Evolutionary conservation across 2,329 filamentous ascomycete genomes (phyloP), one percentile per base, ranked within the genome.

Genomic region (Dryadomyces quercus-mongolicae): DNA sequence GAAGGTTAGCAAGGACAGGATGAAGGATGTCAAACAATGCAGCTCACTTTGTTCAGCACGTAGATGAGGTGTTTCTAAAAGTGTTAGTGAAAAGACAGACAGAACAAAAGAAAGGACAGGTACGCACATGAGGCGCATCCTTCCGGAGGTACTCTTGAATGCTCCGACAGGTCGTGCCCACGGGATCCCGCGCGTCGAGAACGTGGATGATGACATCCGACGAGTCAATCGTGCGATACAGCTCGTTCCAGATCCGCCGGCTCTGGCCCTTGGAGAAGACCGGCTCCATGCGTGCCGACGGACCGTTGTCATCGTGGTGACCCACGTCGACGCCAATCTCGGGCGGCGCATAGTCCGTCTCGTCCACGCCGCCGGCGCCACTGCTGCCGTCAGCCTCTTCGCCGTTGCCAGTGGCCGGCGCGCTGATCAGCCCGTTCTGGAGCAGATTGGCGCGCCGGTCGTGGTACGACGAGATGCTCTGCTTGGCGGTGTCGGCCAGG

Each of bases 161-260:
- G 62, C 87, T 88, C 34, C 84, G 80, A 73, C 93, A 98, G 54
- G 93, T 80, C 16, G 93, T 97, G 38, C 93, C 93, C 12, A 92
- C 72, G 3, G 90, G 91, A 68, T 95, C 90, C 70, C 90, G 79
- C 44, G 91, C 90, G 68, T 96, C 92, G 1, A 95, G 73, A 15
- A 95, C 87, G 64, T 96, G 93, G n/a, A 98, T 85, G 48, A 98
- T 82, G 40, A 98, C 92, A 69, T 98, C 93, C 10, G 87, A 93
- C 3, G 89, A 94, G 70, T 96, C 92, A 58, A 96, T 93, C 63
- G 76, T 93, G 59, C 86, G 58, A 55, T 61, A 61, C 8, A 97
- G 73, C 67, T 98, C 92, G 71, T 97, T 97, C 91, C 89, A 95
- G 62, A 95, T 95, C 60, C 93, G 80, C 71, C 95, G 95, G 65